Conservation (phyloP, 306 rosid genomes). For the Macrotyloma uniflorum region DNA sequence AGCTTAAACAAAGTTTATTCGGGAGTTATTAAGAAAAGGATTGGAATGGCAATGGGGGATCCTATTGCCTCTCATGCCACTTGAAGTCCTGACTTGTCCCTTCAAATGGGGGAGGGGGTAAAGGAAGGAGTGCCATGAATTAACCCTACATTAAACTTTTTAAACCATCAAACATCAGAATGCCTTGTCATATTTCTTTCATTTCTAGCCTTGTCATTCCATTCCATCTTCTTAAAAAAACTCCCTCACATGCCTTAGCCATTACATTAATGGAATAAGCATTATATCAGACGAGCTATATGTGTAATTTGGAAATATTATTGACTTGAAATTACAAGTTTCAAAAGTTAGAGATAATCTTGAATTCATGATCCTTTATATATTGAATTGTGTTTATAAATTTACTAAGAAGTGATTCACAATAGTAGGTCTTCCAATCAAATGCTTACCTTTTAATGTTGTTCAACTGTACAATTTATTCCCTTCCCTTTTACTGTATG, state of each 20-base stretch:
- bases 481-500: background rate
- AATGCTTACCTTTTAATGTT: background rate
- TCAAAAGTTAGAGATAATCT: background rate
- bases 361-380: slow-evolving; percentile 2
- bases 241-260: background rate
- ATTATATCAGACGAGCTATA: background rate
- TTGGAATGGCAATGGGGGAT: no score
- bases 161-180: background rate
- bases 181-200: background rate
- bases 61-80: no score
- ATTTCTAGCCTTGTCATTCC: no score
- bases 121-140: background rate
- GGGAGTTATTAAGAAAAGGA: background rate
- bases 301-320: background rate
- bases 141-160: background rate
- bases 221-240: background rate
- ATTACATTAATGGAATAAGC: background rate
- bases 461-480: background rate
- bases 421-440: background rate
- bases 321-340: background rate
- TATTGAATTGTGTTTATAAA: background rate
- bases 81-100: no score
- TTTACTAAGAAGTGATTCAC: background rate
- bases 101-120: no score
- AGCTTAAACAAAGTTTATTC: background rate